Base-by-base conservation (phyloP, 129 eudicot genomes). In the Centrapalus pauciflorus region DNA sequence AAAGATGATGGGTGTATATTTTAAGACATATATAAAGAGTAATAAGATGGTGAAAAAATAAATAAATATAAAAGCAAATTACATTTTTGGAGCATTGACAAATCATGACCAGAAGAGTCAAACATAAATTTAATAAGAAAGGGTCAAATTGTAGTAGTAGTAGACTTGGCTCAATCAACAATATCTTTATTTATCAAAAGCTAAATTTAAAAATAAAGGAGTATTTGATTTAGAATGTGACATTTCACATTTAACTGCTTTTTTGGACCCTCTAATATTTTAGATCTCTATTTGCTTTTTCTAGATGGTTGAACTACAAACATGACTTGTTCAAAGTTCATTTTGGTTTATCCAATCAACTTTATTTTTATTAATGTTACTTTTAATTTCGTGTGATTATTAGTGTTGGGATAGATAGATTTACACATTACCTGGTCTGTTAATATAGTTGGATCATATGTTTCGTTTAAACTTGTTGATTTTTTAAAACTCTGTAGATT, bases 281-380 rank as follows among this genome's bases (percentile, higher is more conserved):
- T 26, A 25, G 23, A 10, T 64, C n/a, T 64, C 54, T 45, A n/a
- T 26, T 64, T 14, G 13, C 52, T 54, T 25, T 10, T 25, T 68
- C 73, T 54, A 68, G 73, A 69, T 25, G 64, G 43, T 55, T 12
- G 0, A 54, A 55, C 58, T 69, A 7, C n/a, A n/a, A n/a, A n/a
- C n/a, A n/a, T n/a, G n/a, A n/a, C n/a, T n/a, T n/a, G n/a, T n/a
- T n/a, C n/a, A n/a, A n/a, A n/a, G n/a, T n/a, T n/a, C n/a, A n/a
- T n/a, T n/a, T n/a, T n/a, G n/a, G n/a, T n/a, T n/a, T n/a, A n/a
- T n/a, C n/a, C n/a, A n/a, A n/a, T n/a, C n/a, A n/a, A n/a, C n/a
- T n/a, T n/a, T n/a, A n/a, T n/a, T n/a, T n/a, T n/a, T n/a, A n/a
- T n/a, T n/a, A n/a, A n/a, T n/a, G n/a, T n/a, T n/a, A n/a, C n/a